A percentile compares a stretch with the other conserved stretches of the same genome.
phyloP scores from a whole-genome alignment of 257 asterid genomes.

The Solanum clarkiae region DNA sequence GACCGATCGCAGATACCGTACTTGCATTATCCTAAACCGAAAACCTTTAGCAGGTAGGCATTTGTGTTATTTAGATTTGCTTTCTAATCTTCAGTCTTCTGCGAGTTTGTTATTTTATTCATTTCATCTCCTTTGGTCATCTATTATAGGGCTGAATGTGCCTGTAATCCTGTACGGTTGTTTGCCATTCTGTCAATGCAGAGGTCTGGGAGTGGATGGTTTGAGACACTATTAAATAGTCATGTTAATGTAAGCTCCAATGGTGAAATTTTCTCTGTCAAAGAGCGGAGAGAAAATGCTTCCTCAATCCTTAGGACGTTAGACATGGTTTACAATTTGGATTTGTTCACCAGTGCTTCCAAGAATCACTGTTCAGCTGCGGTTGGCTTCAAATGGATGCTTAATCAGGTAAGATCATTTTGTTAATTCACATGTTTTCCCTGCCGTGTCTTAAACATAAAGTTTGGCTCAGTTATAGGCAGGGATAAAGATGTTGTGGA shows the following conservation, averaged over 20 bases:
- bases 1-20: slow-evolving; percentile 48
- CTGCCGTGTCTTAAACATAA: background rate
- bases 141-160: slow-evolving; percentile 8
- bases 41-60: slow-evolving; percentile 53
- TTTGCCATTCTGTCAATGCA: slow-evolving; percentile 5
- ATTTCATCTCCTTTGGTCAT: background rate
- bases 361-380: slow-evolving; percentile 11
- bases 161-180: slow-evolving; percentile 6
- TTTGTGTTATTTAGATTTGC: background rate
- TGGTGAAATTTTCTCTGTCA: slow-evolving; percentile 11
- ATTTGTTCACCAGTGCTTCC: slow-evolving; percentile 9
- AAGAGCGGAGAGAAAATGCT: slow-evolving; percentile 1
- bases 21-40: slow-evolving; percentile 75
- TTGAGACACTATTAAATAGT: slow-evolving; percentile 10
- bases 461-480: background rate
- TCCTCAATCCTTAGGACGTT: background rate
- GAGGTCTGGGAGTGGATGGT: slow-evolving; percentile 20
- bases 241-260: slow-evolving; percentile 4
- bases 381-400: slow-evolving; percentile 16
- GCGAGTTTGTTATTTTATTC: background rate
- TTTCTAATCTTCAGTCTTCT: background rate
- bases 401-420: slow-evolving; percentile 4
- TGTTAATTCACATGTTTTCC: background rate
- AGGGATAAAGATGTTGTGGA: background rate
- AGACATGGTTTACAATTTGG: slow-evolving; percentile 4